A percentile compares a stretch with the other conserved stretches of the same genome.
These are phyloP conservation scores for Aspergillus ustus DNA, from an alignment of 2,329 filamentous ascomycete genomes.

Conservation along the genomic window DNA sequence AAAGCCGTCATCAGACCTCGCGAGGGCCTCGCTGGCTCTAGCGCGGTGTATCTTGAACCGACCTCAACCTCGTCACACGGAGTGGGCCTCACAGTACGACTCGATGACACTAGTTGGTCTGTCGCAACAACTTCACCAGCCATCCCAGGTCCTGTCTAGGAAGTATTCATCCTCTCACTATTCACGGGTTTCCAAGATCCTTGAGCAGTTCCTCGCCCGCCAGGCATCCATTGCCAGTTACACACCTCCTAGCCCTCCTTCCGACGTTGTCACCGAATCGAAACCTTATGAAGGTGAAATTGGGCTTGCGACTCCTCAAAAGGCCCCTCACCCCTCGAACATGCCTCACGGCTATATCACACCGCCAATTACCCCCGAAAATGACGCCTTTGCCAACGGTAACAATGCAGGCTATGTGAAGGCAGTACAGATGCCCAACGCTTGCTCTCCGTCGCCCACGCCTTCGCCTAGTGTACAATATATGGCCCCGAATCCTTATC, in stretches of 20 bases:
- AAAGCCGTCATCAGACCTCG: slow-evolving; percentile 87
- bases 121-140: slow-evolving; percentile 68
- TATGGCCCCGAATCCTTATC: slow-evolving; percentile 41
- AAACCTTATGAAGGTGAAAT: slow-evolving; percentile 48
- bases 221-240: slow-evolving; percentile 61
- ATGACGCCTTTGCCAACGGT: slow-evolving; percentile 45
- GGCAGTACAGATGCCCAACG: slow-evolving; percentile 29
- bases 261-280: slow-evolving; percentile 40
- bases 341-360: slow-evolving; percentile 51
- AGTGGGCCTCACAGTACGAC: slow-evolving; percentile 68
- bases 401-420: slow-evolving; percentile 40
- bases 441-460: slow-evolving; percentile 45
- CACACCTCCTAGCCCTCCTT: slow-evolving; percentile 47
- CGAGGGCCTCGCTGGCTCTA: slow-evolving; percentile 82
- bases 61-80: slow-evolving; percentile 73
- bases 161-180: slow-evolving; percentile 72
- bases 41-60: slow-evolving; percentile 84
- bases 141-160: slow-evolving; percentile 68
- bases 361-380: slow-evolving; percentile 54
- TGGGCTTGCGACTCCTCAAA: slow-evolving; percentile 50
- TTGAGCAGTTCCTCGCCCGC: slow-evolving; percentile 69
- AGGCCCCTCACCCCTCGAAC: slow-evolving; percentile 38
- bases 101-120: slow-evolving; percentile 61
- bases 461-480: slow-evolving; percentile 44
- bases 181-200: slow-evolving; percentile 65